Evolutionary conservation across 2,329 filamentous ascomycete species (phyloP), one percentile per base, ranked within the genome.

Genomic region (Claviceps lovelessii): DNA sequence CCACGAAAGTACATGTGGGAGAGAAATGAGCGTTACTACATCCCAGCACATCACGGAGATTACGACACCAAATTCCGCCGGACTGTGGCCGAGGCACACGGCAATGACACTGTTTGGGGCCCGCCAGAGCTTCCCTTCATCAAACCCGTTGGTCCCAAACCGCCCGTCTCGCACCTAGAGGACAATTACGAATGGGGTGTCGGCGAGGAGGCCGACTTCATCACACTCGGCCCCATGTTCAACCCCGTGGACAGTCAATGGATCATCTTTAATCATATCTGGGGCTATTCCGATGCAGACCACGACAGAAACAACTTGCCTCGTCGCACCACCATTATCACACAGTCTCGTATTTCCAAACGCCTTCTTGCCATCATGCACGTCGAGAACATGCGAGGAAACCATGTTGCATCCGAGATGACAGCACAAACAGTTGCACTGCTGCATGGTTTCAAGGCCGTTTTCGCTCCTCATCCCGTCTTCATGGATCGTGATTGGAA

Each of bases 321-420:
- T 13, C 81, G 86, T 54, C 80, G 87, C 56, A 81, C 83, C 11
- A 86, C 86, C n/a, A 86, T 90, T 62, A 83, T 89, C 58, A 90
- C 86, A 0, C 85, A 88, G 59, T 83, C 84, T 1, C 81, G 87
- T 53, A 73, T 88, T 8, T 90, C 86, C 17, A 85, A 83, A 64
- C 78, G 77, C 33, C 74, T 91, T 2, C 73, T 91, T 39, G 78
- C 88, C 60, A 77, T 83, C 58, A 90, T 90, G 86, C 86, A 91
- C 64, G 76, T 81, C 39, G 88, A 90, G 66, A 87, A 86, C 53
- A 74, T 85, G 58, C 76, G 79, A 15, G 84, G 85, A 58, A 85
- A 86, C 62, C 85, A 89, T 64, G 82, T 90, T 62, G 85, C 84
- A 56, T 86, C 86, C 0, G 87, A 91, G 65, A 90, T 91, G 86